Percentiles rank a stretch among this genome's conserved stretches.
These are phyloP conservation scores for Tubosaeta sp. DNA, from an alignment of 768 basidiomycete genomes.

Conservation along the genomic window DNA sequence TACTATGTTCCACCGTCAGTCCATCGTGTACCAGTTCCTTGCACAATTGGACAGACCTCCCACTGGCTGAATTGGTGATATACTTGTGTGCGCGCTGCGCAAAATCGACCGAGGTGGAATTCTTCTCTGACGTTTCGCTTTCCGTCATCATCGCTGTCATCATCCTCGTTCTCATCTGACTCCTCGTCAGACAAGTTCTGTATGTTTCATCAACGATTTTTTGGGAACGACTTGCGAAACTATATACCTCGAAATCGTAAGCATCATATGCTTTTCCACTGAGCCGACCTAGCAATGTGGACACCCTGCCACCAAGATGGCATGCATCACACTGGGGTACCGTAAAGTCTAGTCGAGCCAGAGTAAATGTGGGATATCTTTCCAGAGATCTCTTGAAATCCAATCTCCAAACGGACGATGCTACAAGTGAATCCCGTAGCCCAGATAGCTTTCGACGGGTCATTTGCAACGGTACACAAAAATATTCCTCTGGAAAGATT, in stretches of 20 bases:
- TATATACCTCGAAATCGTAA: slow-evolving; percentile 59
- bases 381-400: slow-evolving; percentile 63
- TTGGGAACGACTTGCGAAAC: background rate
- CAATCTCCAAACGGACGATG: slow-evolving; percentile 80
- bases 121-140: slow-evolving; percentile 26
- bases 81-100: slow-evolving; percentile 60
- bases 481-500: slow-evolving; percentile 52
- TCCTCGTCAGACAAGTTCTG: slow-evolving; percentile 22
- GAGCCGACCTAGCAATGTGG: slow-evolving; percentile 58
- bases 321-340: slow-evolving; percentile 79
- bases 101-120: slow-evolving; percentile 75
- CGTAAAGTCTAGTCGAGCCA: slow-evolving; percentile 50
- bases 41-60: slow-evolving; percentile 53
- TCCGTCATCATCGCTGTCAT: slow-evolving; percentile 1
- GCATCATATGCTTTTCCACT: slow-evolving; percentile 67
- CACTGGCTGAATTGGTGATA: slow-evolving; percentile 77
- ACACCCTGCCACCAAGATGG: slow-evolving; percentile 64
- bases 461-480: slow-evolving; percentile 62
- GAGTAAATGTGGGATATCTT: slow-evolving; percentile 59
- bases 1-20: slow-evolving; percentile 41
- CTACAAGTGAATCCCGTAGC: slow-evolving; percentile 68
- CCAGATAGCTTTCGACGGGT: slow-evolving; percentile 68
- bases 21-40: background rate
- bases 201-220: slow-evolving; percentile 1
- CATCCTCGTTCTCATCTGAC: slow-evolving; percentile 14